Base-by-base conservation (phyloP, 352 stramenopile genomes). In the Globisporangium cederbergense region DNA sequence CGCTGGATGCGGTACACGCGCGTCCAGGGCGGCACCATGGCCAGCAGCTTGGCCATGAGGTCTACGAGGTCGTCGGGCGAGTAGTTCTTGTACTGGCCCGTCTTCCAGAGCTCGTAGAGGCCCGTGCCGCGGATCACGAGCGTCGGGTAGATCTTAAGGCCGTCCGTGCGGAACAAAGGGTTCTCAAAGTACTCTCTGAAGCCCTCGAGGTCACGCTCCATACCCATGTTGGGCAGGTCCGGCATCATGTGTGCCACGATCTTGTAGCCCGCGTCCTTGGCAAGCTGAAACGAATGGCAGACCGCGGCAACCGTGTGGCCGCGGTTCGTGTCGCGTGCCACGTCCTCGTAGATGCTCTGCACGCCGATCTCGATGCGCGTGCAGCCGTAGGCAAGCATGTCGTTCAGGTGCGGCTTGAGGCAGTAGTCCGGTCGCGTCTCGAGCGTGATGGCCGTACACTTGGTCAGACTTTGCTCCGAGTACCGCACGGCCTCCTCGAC, bases 221-320 rank as follows among this genome's bases (percentile, higher is more conserved):
- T 95, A n/a, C 82, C 96, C 83, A 97, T 98, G 78, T 98, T 98
- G 8, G 97, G 97, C 55, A 99, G 71, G 73, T 99, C 96, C 0
- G 97, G 97, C 97, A 99, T 99, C 90, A 99, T 97, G 75, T 99
- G 97, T 11, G 89, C 97, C 6, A 99, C 96, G 38, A 99, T 97
- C 81, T 99, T 99, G 83, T 98, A 99, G 0, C 97, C 96, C 62
- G 93, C 98, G 77, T 99, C 97, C 72, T 98, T 98, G 10, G 82
- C 72, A 30, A 91, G 66, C 56, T 90, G 78, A 38, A 91, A 87
- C 49, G 78, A 88, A 57, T 91, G 82, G 51, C 78, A 82, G 60
- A 91, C 96, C 10, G 95, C 94, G 7, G 86, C 89, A 13, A 99
- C 95, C 1, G 96, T 98, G 75, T 99, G 97, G 9, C 97, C 97